Evolutionary conservation across 352 stramenopile genomes (phyloP).

Genomic region (Pythium myriotylum): DNA sequence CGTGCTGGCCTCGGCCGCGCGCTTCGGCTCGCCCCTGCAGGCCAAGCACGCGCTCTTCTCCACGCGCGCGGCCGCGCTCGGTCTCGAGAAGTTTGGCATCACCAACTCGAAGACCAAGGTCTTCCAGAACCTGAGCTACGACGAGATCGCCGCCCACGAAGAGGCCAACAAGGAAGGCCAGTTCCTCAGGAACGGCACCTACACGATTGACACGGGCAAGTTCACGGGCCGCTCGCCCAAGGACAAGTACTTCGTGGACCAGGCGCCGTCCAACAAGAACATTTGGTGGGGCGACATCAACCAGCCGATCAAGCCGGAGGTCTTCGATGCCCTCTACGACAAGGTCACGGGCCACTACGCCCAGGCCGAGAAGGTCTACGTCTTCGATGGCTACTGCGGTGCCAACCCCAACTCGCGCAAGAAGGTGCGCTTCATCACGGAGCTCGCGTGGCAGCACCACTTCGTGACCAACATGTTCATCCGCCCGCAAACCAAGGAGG

Average conservation of each 20-base stretch:
- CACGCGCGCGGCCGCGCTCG: constrained; percentile 50
- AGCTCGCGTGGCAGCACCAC: constrained; percentile 67
- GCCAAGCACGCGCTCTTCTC: constrained; percentile 44
- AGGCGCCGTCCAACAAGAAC: constrained; percentile 46
- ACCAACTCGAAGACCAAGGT: constrained; percentile 76
- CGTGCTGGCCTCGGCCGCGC: constrained; percentile 35
- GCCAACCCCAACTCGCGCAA: constrained; percentile 59
- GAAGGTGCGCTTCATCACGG: constrained; percentile 61
- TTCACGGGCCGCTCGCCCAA: constrained; percentile 62
- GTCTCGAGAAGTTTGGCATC: constrained; percentile 84
- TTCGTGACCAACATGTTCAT: constrained; percentile 81
- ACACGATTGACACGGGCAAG: constrained; percentile 64
- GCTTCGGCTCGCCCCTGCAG: constrained; percentile 26
- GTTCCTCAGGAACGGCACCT: constrained; percentile 59
- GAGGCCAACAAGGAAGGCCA: constrained; percentile 51
- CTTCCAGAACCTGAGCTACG: constrained; percentile 61
- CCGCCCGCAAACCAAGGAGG: constrained; percentile 56
- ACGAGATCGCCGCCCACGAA: constrained; percentile 48
- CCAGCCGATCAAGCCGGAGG: constrained; percentile 50
- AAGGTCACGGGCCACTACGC: constrained; percentile 57
- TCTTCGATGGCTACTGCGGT: constrained; percentile 64
- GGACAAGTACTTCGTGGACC: constrained; percentile 73
- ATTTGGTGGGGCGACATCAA: constrained; percentile 60
- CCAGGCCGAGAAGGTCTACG: constrained; percentile 54
- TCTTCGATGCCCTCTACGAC: constrained; percentile 48